These are phyloP conservation scores for Adansonia grandidieri DNA, from an alignment of 441 rosid genomes.

Conservation along the genomic window DNA sequence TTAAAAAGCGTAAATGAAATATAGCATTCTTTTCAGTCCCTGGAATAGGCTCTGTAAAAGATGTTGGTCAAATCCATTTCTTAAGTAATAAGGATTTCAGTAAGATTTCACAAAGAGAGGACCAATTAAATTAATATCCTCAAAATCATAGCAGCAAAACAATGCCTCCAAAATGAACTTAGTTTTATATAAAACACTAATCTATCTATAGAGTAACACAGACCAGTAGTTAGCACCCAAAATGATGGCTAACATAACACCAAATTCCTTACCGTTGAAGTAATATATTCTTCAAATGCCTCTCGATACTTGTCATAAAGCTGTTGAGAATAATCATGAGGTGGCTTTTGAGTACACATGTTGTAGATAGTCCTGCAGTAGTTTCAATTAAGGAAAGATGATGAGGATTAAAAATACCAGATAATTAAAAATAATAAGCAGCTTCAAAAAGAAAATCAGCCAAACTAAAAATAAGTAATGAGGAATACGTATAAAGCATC, in stretches of 20 bases:
- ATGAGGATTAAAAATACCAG: neutral
- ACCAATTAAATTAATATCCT: neutral
- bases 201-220: neutral
- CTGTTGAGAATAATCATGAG: constrained; percentile 84
- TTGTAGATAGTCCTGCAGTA: constrained; percentile 83
- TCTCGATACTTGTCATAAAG: constrained; percentile 80
- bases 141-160: neutral
- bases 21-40: neutral
- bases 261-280: constrained; percentile 52
- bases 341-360: constrained; percentile 90
- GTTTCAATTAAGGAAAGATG: constrained; percentile 42
- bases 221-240: neutral
- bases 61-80: neutral
- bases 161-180: neutral
- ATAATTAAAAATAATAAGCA: neutral
- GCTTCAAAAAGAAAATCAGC: neutral
- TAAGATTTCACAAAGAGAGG: neutral
- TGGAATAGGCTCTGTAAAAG: neutral
- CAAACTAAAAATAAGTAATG: neutral
- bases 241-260: neutral
- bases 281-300: constrained; percentile 70
- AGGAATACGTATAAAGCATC: constrained; percentile 62
- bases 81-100: neutral
- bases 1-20: neutral
- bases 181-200: neutral